Evolutionary conservation across 1,284 basidiomycete species (phyloP), one percentile per base, ranked within the genome.

Genomic region (Serendipita sp.): DNA sequence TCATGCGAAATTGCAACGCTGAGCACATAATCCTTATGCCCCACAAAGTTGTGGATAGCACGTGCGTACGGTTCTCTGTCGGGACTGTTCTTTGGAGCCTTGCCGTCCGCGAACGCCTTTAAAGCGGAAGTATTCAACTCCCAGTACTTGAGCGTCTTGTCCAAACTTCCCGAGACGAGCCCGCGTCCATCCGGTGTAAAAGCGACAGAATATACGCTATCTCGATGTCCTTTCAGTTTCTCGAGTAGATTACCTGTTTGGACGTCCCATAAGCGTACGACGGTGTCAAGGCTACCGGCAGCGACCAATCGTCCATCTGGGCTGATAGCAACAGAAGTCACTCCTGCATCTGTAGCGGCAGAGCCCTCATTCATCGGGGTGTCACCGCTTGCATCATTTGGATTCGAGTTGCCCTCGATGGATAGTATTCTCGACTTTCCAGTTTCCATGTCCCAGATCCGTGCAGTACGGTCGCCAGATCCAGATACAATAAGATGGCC

Each of bases 71-170:
- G 17, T 26, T 58, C 53, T 30, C 17, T 22, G 15, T 30, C 29
- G 8, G 71, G 68, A 63, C 73, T 73, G 44, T 77, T 77, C 68
- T 78, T 78, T 64, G 72, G 65, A 69, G 74, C 72, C 70, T 69
- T 10, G 13, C 60, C 58, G 15, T 58, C 53, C 17, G 32, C 53
- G 10, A 58, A 58, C 53, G 53, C 53, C 17, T 65, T 66, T 64
- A 49, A 61, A 63, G 38, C 62, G 29, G 60, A 66, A 30, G 76
- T 77, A 29, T 73, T 76, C 15, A 94, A 78, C 71, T 93, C 90
- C 91, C 93, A 95, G 62, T 88, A 82, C 71, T 92, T 91, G 65
- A 95, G 74, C 29, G 87, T 91, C 77, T 88, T 88, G 71, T 95
- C 93, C 66, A 95, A 75, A 65, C 85, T 88, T 13, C 90, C 91